These are phyloP conservation scores for Teratosphaeria nubilosa DNA, from an alignment of 2,329 filamentous ascomycete genomes.

Conservation along the genomic window DNA sequence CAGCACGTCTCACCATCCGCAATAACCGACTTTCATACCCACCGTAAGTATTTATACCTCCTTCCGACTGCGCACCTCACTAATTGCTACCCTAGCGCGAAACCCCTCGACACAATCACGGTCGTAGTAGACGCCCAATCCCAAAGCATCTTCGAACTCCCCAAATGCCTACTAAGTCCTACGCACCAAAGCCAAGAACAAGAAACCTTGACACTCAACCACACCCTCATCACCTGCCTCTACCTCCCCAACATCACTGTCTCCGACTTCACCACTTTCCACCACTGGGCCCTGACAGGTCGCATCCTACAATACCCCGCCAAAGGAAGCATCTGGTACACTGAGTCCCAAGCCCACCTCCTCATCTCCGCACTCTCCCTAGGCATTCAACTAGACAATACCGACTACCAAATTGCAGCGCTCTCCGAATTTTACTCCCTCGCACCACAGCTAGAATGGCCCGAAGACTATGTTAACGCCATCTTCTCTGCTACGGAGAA, in stretches of 20 bases:
- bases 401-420: conserved; percentile 2
- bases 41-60: background rate
- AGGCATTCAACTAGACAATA: background rate
- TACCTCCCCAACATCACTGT: conserved; percentile 2
- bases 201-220: background rate
- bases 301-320: conserved; percentile 7
- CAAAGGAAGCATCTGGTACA: background rate
- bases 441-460: conserved; percentile 1
- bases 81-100: background rate
- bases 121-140: conserved; percentile 5
- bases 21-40: background rate
- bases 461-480: conserved; percentile 7
- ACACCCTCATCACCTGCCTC: background rate
- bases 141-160: conserved; percentile 4
- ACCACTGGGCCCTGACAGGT: conserved; percentile 6
- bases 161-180: background rate
- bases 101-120: background rate
- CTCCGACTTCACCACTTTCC: conserved; percentile 6
- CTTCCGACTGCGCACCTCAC: background rate
- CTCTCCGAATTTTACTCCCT: conserved; percentile 1
- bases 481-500: conserved; percentile 5
- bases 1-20: background rate
- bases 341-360: conserved; percentile 2
- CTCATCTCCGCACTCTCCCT: conserved; percentile 5
- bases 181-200: background rate